phyloP scores from a whole-genome alignment of 805 yeast species.

The Wickerhamomyces rabaulensis region DNA sequence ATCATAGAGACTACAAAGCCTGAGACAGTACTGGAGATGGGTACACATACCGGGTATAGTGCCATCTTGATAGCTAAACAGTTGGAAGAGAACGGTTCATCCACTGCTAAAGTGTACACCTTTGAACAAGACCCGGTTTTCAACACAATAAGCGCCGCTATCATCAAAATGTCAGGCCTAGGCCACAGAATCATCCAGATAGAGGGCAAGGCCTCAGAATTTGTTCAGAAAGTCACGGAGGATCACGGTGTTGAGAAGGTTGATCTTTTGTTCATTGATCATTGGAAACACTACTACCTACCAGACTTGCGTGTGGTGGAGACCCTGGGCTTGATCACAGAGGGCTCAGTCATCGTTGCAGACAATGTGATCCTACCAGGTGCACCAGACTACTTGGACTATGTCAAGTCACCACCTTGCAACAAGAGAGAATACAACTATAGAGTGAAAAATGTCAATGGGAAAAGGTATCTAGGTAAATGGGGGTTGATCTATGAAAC shows the following conservation, averaged over 20 bases:
- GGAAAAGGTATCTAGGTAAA: constrained; percentile 28
- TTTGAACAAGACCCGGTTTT: constrained; percentile 15
- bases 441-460: constrained; percentile 24
- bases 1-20: constrained; percentile 6
- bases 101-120: constrained; percentile 12
- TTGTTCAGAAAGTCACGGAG: constrained; percentile 5
- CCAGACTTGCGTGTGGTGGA: constrained; percentile 40
- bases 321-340: constrained; percentile 31
- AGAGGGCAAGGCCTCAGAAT: constrained; percentile 12
- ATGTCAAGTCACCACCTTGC: constrained; percentile 34
- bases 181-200: constrained; percentile 10
- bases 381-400: constrained; percentile 34
- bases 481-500: constrained; percentile 39
- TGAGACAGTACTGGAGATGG: constrained; percentile 17
- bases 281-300: constrained; percentile 32
- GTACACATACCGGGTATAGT: constrained; percentile 18
- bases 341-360: constrained; percentile 35
- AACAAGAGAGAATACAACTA: constrained; percentile 29
- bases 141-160: constrained; percentile 6
- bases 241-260: constrained; percentile 17
- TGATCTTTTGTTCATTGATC: constrained; percentile 38
- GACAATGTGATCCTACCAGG: constrained; percentile 35
- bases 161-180: constrained; percentile 18
- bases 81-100: constrained; percentile 5
- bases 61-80: constrained; percentile 14